A percentile compares a stretch with the other conserved stretches of the same genome.
phyloP scores from a whole-genome alignment of 257 asterid genomes.

The Apocynum venetum region DNA sequence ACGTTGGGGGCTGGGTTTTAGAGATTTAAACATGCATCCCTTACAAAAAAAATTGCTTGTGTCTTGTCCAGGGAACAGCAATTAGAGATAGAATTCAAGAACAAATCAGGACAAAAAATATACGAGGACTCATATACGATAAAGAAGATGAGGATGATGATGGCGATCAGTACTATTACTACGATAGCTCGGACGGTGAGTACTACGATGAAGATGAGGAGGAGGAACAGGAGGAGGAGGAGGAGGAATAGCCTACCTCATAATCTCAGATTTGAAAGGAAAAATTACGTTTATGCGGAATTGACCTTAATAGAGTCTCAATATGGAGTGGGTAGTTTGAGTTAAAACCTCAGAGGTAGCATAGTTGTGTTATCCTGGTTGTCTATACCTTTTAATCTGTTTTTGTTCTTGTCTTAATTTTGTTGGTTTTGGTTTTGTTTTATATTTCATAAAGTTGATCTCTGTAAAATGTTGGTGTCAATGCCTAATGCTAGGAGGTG shows the following conservation, averaged over 20 bases:
- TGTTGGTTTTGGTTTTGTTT: neutral
- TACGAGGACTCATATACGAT: conserved; percentile 35
- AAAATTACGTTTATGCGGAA: neutral
- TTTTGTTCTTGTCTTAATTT: neutral
- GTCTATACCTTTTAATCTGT: neutral
- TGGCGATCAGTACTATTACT: conserved; percentile 27
- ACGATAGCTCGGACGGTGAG: conserved; percentile 25
- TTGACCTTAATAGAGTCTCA: neutral
- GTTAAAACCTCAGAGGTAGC: neutral
- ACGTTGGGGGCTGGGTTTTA: neutral
- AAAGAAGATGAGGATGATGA: conserved; percentile 33
- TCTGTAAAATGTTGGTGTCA: neutral
- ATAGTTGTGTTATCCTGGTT: neutral
- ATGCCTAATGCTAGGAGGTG: neutral
- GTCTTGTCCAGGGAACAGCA: conserved; percentile 44
- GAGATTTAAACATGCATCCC: neutral
- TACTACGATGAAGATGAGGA: conserved; percentile 35
- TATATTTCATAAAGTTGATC: neutral
- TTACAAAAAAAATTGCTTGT: neutral
- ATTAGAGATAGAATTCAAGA: conserved; percentile 54
- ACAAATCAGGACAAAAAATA: conserved; percentile 36
- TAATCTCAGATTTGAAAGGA: neutral
- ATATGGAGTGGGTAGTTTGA: neutral
- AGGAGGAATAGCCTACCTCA: conserved; percentile 2
- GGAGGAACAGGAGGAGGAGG: too few relatives aligned